Percentiles rank a stretch among this genome's conserved stretches.
Evolutionary conservation across 2,329 filamentous ascomycete genomes (phyloP).

Genomic region (Paraphaeosphaeria sporulosa): DNA sequence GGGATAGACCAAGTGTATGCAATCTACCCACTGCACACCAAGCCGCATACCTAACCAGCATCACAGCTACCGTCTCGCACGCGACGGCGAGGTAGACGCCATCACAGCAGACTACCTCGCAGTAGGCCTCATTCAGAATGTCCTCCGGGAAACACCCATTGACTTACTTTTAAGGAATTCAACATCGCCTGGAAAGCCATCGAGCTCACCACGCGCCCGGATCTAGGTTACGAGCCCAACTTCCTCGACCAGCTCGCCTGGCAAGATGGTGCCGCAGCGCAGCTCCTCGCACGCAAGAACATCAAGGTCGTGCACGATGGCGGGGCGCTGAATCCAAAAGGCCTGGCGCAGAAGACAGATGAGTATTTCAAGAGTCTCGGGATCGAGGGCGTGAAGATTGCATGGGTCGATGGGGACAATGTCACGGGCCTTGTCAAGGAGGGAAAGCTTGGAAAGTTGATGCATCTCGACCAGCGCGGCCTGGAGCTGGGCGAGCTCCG

Average conservation of each 20-base stretch:
- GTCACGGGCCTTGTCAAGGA: conserved; percentile 21
- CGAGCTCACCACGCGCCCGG: conserved; percentile 33
- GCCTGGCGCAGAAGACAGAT: conserved; percentile 54
- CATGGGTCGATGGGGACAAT: conserved; percentile 55
- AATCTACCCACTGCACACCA: not conserved
- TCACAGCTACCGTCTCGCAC: conserved; percentile 50
- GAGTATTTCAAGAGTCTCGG: conserved; percentile 26
- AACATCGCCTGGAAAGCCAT: conserved; percentile 46
- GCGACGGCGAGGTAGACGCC: conserved; percentile 82
- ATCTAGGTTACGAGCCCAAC: conserved; percentile 41
- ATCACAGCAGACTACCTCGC: conserved; percentile 57
- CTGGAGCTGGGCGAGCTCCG: conserved; percentile 13
- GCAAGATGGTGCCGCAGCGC: conserved; percentile 30
- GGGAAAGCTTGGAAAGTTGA: conserved; percentile 19
- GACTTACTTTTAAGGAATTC: conserved; percentile 23
- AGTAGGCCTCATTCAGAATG: not conserved
- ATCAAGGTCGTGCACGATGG: conserved; percentile 65
- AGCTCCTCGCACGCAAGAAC: conserved; percentile 50
- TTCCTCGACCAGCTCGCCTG: conserved; percentile 42
- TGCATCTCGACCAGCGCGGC: conserved; percentile 24
- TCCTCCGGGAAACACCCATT: not conserved
- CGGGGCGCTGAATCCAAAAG: conserved; percentile 61
- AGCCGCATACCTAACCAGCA: not conserved
- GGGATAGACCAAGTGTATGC: conserved; percentile 39
- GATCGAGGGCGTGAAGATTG: conserved; percentile 39